Percentiles rank a stretch among this genome's conserved stretches.
phyloP scores from a whole-genome alignment of 2,329 filamentous ascomycete genomes.

The Nemania sp. region DNA sequence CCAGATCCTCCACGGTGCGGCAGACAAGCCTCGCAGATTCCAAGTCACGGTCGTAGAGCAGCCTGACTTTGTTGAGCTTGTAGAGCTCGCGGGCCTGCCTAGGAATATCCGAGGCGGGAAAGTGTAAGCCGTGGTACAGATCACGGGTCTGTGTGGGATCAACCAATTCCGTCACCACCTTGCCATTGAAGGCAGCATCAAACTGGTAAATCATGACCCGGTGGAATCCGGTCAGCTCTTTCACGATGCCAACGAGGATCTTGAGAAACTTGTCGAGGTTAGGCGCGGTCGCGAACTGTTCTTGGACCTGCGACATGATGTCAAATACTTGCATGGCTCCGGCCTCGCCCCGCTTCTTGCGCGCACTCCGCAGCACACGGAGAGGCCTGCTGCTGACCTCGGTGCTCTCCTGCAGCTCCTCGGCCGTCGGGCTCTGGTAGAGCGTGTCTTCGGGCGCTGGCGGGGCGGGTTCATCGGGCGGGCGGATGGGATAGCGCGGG shows the following conservation, averaged over 20 bases:
- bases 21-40: slow-evolving; percentile 82
- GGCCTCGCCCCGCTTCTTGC: slow-evolving; percentile 75
- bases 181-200: slow-evolving; percentile 78
- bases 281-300: slow-evolving; percentile 75
- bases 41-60: slow-evolving; percentile 83
- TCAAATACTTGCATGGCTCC: slow-evolving; percentile 89
- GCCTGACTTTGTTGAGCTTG: slow-evolving; percentile 84
- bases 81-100: slow-evolving; percentile 87
- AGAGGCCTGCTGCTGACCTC: slow-evolving; percentile 75
- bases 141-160: slow-evolving; percentile 79
- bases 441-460: slow-evolving; percentile 74
- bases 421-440: slow-evolving; percentile 69
- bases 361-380: slow-evolving; percentile 73
- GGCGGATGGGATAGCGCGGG: slow-evolving; percentile 66
- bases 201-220: slow-evolving; percentile 95
- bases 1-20: slow-evolving; percentile 71
- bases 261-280: slow-evolving; percentile 76
- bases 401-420: slow-evolving; percentile 77
- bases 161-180: slow-evolving; percentile 84
- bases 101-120: slow-evolving; percentile 85
- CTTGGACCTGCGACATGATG: slow-evolving; percentile 89
- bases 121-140: slow-evolving; percentile 84
- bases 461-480: slow-evolving; percentile 60
- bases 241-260: slow-evolving; percentile 80
- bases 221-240: slow-evolving; percentile 88